Base-by-base conservation (phyloP, 2,329 filamentous ascomycete species). In the Leptographium lundbergii region DNA sequence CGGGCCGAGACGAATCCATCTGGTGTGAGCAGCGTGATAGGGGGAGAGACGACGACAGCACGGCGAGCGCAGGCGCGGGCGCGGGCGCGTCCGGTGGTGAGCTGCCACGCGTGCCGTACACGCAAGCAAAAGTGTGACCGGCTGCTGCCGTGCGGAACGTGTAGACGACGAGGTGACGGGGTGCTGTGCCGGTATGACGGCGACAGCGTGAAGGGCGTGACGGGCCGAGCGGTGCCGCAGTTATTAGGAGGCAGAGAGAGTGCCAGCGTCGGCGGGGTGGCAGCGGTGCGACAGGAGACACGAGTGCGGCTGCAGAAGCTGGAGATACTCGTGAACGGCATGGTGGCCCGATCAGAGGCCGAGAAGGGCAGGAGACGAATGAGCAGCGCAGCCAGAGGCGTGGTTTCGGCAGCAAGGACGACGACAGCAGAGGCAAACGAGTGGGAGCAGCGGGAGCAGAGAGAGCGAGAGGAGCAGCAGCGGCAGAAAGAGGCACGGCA, bases 121-220 rank as follows among this genome's bases (percentile, higher is more conserved):
- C 73, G 74, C 60, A 77, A 77, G 65, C 69, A 72, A 9, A 71
- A 70, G 58, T 77, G 74, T 61, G 74, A 76, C 61, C 70, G 73
- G 17, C 70, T 70, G 48, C 73, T 64, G 32, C 63, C 73, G 1
- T 77, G 74, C 61, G 67, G 69, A 25, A 69, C 71, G 7, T 77
- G 75, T 61, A 65, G 65, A 56, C 73, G 70, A 65, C 70, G 74
- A 42, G 71, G 71, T 19, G 69, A 73, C n/a, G 65, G 61, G 5
- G 61, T 61, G 4, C 47, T 60, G 3, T 76, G 74, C 59, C 66
- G 63, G 27, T 74, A 74, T 58, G 67, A 68, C 9, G 53, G 24
- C 6, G 61, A 58, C 4, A 53, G 59, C 24, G 25, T 7, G 55
- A 57, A 19, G 29, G n/a, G 27, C 4, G 63, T 22, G 48, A 9